Evolutionary conservation across 805 yeast species (phyloP).

Genomic region (Ogataea saltuana): DNA sequence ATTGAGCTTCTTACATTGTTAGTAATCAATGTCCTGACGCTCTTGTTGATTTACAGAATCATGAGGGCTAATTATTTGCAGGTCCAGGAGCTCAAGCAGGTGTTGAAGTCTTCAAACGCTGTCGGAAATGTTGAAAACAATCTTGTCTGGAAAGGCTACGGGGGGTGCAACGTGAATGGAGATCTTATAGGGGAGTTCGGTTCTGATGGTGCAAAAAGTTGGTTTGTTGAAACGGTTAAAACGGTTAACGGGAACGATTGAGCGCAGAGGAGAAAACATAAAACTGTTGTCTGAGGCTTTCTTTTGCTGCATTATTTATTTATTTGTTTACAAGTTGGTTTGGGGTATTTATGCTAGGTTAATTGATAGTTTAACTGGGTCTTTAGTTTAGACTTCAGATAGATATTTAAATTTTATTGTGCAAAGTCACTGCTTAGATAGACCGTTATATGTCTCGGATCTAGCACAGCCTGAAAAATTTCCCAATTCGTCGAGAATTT

Average conservation of each 20-base stretch:
- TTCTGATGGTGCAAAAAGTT: not conserved
- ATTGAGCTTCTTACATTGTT: conserved; percentile 1
- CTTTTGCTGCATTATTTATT: too few species aligned
- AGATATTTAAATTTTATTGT: not conserved
- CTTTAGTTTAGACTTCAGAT: not conserved
- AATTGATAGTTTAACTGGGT: not conserved
- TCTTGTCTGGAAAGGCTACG: conserved; percentile 6
- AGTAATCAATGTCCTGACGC: conserved; percentile 4
- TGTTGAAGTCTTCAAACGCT: not conserved
- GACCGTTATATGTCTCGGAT: conserved; percentile 1
- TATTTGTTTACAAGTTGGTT: too few species aligned
- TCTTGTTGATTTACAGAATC: conserved; percentile 2
- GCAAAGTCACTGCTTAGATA: too few species aligned
- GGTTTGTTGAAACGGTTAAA: conserved; percentile 3
- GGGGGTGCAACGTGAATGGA: not conserved
- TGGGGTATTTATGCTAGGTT: too few species aligned
- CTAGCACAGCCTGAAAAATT: conserved; percentile 1
- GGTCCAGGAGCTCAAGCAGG: conserved; percentile 5
- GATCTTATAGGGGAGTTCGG: too few species aligned
- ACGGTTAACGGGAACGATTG: not conserved
- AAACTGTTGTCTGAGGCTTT: too few species aligned
- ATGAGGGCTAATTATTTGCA: conserved; percentile 7
- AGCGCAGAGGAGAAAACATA: not conserved
- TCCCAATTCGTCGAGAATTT: not conserved
- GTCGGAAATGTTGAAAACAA: not conserved